These are phyloP conservation scores for Fusarium buxicola DNA, from an alignment of 2,329 filamentous ascomycete species.

Conservation along the genomic window DNA sequence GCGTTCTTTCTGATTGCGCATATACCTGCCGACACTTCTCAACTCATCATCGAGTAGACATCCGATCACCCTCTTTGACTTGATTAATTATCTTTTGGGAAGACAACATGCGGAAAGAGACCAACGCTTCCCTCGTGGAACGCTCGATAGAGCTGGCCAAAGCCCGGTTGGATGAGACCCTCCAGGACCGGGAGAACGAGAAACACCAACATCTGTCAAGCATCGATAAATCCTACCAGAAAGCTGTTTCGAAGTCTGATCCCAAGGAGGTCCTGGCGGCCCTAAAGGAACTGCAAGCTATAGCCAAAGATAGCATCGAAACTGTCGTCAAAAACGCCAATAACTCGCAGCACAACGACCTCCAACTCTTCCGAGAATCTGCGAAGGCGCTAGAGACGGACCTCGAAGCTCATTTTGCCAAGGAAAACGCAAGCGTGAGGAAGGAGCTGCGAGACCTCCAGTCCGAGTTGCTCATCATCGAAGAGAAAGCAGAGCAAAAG, in stretches of 20 bases:
- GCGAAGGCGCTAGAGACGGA: background rate
- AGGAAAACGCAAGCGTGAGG: too few species aligned
- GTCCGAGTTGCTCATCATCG: background rate
- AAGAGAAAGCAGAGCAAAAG: background rate
- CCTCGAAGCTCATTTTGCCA: too few species aligned
- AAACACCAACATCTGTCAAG: background rate
- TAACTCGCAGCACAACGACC: background rate
- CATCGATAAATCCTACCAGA: slow-evolving; percentile 2
- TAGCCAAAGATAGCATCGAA: slow-evolving; percentile 5
- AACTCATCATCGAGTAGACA: background rate
- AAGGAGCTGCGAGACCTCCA: background rate
- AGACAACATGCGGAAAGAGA: background rate
- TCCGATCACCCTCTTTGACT: background rate
- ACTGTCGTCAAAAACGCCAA: background rate
- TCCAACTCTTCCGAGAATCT: background rate
- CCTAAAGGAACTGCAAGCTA: background rate
- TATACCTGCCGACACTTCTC: background rate
- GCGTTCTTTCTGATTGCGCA: background rate
- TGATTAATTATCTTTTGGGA: background rate
- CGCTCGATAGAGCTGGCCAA: background rate
- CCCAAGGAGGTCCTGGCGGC: background rate
- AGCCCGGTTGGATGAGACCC: background rate
- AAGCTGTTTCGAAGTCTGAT: background rate
- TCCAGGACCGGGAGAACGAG: background rate
- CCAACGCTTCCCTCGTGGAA: background rate